Conservation (phyloP, 1,139 yeast genomes). For the Magnusiomyces magnusii region DNA sequence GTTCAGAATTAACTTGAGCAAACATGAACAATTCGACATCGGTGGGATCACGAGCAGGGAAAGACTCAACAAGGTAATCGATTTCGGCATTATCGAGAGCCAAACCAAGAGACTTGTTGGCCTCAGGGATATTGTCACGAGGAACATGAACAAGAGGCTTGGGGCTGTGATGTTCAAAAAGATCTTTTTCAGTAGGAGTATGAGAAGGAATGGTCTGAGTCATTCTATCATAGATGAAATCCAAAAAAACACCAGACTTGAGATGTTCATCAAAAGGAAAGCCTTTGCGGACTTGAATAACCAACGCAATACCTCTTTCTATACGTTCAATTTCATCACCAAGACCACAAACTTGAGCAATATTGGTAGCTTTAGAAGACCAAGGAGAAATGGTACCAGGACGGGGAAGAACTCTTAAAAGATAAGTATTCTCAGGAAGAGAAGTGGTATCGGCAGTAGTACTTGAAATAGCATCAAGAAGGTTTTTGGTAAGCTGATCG, state of each 20-base stretch:
- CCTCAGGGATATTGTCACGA: slow-evolving; percentile 55
- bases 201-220: slow-evolving; percentile 55
- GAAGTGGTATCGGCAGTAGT: slow-evolving; percentile 1
- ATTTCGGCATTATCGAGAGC: slow-evolving; percentile 94
- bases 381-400: slow-evolving; percentile 97
- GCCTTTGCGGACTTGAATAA: slow-evolving; percentile 62
- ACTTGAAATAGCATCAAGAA: slow-evolving; percentile 36
- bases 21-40: slow-evolving; percentile 98
- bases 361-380: slow-evolving; percentile 98
- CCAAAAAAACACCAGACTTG: slow-evolving; percentile 47
- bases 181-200: slow-evolving; percentile 57
- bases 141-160: slow-evolving; percentile 73
- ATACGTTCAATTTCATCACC: slow-evolving; percentile 63
- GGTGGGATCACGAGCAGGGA: slow-evolving; percentile 90
- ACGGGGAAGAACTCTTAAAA: slow-evolving; percentile 80
- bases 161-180: slow-evolving; percentile 74
- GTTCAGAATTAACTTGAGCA: slow-evolving; percentile 99
- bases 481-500: slow-evolving; percentile 43
- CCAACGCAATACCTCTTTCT: slow-evolving; percentile 80
- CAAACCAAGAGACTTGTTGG: slow-evolving; percentile 79
- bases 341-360: slow-evolving; percentile 82
- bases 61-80: slow-evolving; percentile 63
- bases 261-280: slow-evolving; percentile 54
- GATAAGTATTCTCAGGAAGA: slow-evolving; percentile 46
- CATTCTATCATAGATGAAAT: slow-evolving; percentile 88